Evolutionary conservation across 345 rosid species (phyloP).

Genomic region (Pistacia atlantica): DNA sequence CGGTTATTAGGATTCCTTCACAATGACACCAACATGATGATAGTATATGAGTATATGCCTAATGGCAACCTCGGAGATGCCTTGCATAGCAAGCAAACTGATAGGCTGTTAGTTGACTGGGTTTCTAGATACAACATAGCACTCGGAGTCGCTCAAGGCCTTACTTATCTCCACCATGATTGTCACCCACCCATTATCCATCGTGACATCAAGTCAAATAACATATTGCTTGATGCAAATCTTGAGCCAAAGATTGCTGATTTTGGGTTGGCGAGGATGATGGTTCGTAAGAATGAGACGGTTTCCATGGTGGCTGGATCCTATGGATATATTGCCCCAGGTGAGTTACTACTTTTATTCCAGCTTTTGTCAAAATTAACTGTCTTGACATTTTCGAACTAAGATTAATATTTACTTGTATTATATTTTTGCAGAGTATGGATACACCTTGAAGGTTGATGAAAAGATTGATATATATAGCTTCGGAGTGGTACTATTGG

Average conservation of each 20-base stretch:
- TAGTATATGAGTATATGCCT: slow-evolving; percentile 82
- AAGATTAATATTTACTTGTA: background rate
- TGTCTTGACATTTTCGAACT: background rate
- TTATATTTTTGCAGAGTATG: slow-evolving; percentile 61
- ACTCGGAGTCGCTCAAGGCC: slow-evolving; percentile 88
- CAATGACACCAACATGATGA: slow-evolving; percentile 72
- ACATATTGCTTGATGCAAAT: slow-evolving; percentile 81
- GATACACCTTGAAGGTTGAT: slow-evolving; percentile 89
- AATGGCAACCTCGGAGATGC: slow-evolving; percentile 88
- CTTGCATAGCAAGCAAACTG: slow-evolving; percentile 73
- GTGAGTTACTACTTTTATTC: slow-evolving; percentile 35
- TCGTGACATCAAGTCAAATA: slow-evolving; percentile 88
- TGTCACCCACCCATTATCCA: slow-evolving; percentile 86
- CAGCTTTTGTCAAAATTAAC: background rate
- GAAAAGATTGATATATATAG: slow-evolving; percentile 94
- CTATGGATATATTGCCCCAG: slow-evolving; percentile 95
- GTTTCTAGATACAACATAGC: slow-evolving; percentile 87
- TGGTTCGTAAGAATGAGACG: slow-evolving; percentile 84
- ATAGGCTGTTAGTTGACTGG: slow-evolving; percentile 76
- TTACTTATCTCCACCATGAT: slow-evolving; percentile 92
- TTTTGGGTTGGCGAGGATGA: slow-evolving; percentile 91
- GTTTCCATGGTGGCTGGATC: slow-evolving; percentile 97
- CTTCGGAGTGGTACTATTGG: slow-evolving; percentile 82
- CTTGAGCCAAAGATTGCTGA: slow-evolving; percentile 90
- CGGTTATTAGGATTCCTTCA: slow-evolving; percentile 76